Conservation (phyloP, 1,284 basidiomycete genomes). For the Rhodotorula sp. region DNA sequence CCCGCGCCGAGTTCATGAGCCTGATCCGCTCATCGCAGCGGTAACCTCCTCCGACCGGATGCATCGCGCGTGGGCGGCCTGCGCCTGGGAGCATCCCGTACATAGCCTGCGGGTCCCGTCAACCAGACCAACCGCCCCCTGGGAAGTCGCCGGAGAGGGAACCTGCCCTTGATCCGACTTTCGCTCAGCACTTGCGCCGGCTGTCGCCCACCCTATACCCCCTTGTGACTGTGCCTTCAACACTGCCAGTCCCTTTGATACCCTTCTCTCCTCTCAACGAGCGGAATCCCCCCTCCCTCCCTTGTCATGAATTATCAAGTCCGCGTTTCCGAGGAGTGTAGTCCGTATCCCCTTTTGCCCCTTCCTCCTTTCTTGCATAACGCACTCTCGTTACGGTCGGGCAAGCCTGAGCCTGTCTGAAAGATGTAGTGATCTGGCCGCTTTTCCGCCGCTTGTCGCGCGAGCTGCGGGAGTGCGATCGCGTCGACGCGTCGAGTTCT, state of each 20-base stretch:
- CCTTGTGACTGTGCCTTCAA: conserved; percentile 3
- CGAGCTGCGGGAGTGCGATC: background rate
- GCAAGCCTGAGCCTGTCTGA: no score
- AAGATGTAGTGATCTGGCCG: no score
- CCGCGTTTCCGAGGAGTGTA: background rate
- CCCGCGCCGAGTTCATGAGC: conserved; percentile 73
- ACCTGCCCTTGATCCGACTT: background rate
- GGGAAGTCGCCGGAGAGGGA: background rate
- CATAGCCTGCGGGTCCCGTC: no score
- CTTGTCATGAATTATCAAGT: background rate
- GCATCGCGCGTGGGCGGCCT: background rate
- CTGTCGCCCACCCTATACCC: background rate
- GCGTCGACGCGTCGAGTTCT: background rate
- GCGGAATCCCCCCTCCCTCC: background rate
- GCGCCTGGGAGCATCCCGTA: background rate
- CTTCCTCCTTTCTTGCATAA: no score
- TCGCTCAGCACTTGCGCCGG: background rate
- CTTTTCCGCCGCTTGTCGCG: no score
- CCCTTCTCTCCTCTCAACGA: background rate
- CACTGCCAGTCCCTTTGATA: conserved; percentile 2
- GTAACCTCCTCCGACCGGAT: background rate
- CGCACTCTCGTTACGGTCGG: no score
- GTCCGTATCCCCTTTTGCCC: background rate
- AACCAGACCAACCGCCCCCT: background rate
- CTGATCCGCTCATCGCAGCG: conserved; percentile 48